Conservation (phyloP, 2,329 filamentous ascomycete species). For the Leptodontidium sp. region DNA sequence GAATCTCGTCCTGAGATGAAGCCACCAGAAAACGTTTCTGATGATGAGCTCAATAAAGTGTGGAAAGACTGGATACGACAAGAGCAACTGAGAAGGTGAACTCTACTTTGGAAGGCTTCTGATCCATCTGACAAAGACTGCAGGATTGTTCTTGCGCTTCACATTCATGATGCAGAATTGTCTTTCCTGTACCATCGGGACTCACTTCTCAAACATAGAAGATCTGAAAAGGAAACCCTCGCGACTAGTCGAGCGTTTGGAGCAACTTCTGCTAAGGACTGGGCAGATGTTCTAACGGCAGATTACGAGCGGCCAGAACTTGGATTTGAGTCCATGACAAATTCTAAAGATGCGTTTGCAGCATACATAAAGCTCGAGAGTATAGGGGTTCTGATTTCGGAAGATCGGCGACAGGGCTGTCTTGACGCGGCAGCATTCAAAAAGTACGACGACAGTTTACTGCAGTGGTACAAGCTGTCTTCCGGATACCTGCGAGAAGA, state of each 20-base stretch:
- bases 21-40: background rate
- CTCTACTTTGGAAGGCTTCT: background rate
- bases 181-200: constrained; percentile 5
- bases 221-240: background rate
- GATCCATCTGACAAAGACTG: no score
- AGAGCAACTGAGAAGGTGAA: background rate
- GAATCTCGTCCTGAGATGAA: background rate
- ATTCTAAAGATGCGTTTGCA: background rate
- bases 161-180: constrained; percentile 1
- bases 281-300: background rate
- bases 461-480: background rate
- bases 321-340: background rate
- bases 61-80: constrained; percentile 1
- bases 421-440: background rate
- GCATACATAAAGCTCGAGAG: background rate
- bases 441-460: background rate
- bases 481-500: background rate
- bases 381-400: background rate
- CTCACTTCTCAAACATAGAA: background rate
- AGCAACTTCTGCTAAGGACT: background rate
- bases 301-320: no score
- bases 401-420: constrained; percentile 2
- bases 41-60: background rate
- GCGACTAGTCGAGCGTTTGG: background rate
- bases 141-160: background rate